These are phyloP conservation scores for Thalia dealbata DNA, from an alignment of 176 grass and related monocot genomes.

Conservation along the genomic window DNA sequence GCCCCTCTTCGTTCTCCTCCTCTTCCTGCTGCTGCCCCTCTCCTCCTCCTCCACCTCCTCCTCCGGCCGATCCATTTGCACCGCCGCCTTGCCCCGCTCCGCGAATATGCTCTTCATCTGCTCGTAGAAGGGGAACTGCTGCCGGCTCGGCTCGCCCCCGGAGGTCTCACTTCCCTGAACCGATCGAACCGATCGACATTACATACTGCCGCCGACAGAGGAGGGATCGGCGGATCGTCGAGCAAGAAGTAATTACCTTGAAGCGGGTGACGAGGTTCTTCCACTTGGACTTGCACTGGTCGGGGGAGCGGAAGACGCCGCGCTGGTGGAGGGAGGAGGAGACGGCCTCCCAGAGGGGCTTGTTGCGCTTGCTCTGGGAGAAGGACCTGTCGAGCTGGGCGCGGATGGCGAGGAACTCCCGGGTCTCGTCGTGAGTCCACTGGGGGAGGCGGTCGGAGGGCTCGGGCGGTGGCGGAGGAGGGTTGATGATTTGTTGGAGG, in stretches of 20 bases:
- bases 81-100: not conserved
- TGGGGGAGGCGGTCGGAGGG: not conserved
- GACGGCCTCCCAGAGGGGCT: constrained; percentile 72
- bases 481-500: not conserved
- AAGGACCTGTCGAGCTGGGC: constrained; percentile 13
- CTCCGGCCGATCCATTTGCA: not conserved
- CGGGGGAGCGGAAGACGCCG: constrained; percentile 60
- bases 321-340: constrained; percentile 36
- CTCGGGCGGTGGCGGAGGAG: not conserved
- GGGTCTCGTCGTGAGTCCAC: constrained; percentile 11
- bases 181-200: too few species aligned
- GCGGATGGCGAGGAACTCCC: not conserved
- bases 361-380: constrained; percentile 38
- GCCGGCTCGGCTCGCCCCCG: not conserved
- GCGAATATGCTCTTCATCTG: constrained; percentile 11
- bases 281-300: constrained; percentile 99
- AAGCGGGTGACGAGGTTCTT: constrained; percentile 91
- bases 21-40: not conserved
- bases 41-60: not conserved
- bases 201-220: too few species aligned
- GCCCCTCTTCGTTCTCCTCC: not conserved
- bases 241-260: constrained; percentile 56
- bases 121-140: constrained; percentile 14
- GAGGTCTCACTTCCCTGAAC: constrained; percentile 1
- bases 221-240: not conserved